These are phyloP conservation scores for Venturia aucupariae DNA, from an alignment of 2,329 filamentous ascomycete genomes.

Conservation along the genomic window DNA sequence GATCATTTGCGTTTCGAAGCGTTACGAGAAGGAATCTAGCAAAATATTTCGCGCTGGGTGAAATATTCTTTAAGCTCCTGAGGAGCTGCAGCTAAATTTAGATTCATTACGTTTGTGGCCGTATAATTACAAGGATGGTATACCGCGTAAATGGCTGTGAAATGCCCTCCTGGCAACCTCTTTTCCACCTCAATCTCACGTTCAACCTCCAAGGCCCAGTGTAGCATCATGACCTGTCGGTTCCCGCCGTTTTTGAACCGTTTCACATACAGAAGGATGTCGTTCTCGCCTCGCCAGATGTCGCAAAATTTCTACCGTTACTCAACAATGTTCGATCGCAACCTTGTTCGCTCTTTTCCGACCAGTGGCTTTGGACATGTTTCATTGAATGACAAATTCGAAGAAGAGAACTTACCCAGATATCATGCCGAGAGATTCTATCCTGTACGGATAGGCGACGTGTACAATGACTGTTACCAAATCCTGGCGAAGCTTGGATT, in stretches of 20 bases:
- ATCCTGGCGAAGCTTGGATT: constrained; percentile 16
- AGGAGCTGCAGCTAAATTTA: too few relatives aligned
- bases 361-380: constrained; percentile 6
- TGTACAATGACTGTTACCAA: constrained; percentile 31
- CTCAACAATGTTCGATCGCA: neutral
- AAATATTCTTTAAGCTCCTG: too few relatives aligned
- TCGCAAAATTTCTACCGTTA: neutral
- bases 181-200: too few relatives aligned
- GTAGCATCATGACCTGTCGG: neutral
- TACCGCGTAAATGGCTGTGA: too few relatives aligned
- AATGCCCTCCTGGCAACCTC: too few relatives aligned
- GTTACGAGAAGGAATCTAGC: too few relatives aligned
- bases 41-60: too few relatives aligned
- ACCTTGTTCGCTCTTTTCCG: neutral
- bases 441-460: constrained; percentile 30
- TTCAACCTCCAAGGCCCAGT: neutral
- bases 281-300: neutral
- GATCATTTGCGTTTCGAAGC: too few relatives aligned
- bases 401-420: constrained; percentile 32
- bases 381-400: constrained; percentile 17
- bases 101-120: too few relatives aligned
- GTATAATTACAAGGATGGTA: too few relatives aligned
- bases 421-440: constrained; percentile 31
- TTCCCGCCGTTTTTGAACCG: neutral
- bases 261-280: neutral